phyloP scores from a whole-genome alignment of 176 grass and related monocot species.

The Ensete ventricosum region DNA sequence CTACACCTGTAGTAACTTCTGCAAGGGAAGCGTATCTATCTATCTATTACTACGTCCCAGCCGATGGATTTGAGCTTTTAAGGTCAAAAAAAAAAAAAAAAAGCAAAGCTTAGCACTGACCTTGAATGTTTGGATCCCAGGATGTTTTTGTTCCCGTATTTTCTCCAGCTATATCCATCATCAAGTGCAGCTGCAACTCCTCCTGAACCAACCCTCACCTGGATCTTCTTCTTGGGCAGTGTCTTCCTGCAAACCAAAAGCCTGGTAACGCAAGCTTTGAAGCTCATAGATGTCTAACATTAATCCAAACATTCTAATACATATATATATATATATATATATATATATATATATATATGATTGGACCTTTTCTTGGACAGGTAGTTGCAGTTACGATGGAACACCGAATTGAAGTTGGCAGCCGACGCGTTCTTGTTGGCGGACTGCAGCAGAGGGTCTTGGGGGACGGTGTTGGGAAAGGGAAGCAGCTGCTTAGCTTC shows the following conservation, averaged over 20 bases:
- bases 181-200: conserved; percentile 29
- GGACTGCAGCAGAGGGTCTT: background rate
- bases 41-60: too few species aligned
- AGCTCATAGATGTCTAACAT: too few species aligned
- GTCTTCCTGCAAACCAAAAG: conserved; percentile 34
- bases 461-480: background rate
- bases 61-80: too few species aligned
- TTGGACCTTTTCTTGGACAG: conserved; percentile 53
- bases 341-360: too few species aligned
- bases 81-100: too few species aligned
- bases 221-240: conserved; percentile 25
- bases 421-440: conserved; percentile 36
- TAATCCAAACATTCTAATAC: background rate
- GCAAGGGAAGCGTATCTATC: background rate
- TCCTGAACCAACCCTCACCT: conserved; percentile 33
- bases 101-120: conserved; percentile 14
- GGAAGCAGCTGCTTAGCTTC: too few species aligned
- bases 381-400: conserved; percentile 22
- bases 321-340: too few species aligned
- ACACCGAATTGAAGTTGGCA: conserved; percentile 31
- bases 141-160: conserved; percentile 92
- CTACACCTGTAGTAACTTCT: conserved; percentile 91
- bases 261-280: too few species aligned
- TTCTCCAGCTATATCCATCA: conserved; percentile 73
- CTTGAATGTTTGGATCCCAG: conserved; percentile 74